Base-by-base conservation (phyloP, 495 filamentous ascomycete genomes). In the Endocarpon pusillum region DNA sequence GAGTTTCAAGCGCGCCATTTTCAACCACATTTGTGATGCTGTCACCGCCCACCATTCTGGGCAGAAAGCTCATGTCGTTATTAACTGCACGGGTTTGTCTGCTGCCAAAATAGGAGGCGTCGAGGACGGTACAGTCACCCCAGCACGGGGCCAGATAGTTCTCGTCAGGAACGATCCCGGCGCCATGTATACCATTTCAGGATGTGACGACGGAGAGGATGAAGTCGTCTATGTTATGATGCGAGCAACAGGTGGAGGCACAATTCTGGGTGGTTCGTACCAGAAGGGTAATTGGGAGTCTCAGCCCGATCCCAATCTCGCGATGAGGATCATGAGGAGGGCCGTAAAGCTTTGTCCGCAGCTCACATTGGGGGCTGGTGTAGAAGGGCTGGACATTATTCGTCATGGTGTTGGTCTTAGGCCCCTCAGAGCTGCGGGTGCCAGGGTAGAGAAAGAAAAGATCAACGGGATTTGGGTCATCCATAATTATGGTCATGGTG, bases 401-500 rank as follows among this genome's bases (percentile, higher is more conserved):
- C 61, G 89, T 12, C 87, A 96, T 48, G 80, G 73, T 1, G 89
- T 96, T 17, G 89, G 91, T 8, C 51, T 96, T 48, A 63, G 89
- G 41, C 89, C 89, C 17, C 52, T 76, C 35, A 64, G 89, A 32
- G 58, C 71, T 15, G 75, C 67, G 5, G 87, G 91, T 0, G 74
- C 77, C 10, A 67, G 89, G 25, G 64, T 96, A 29, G 89, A 94
- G 57, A 81, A 69, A 51, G 85, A 94, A 53, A 63, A 61, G 41
- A 68, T 85, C 15, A 52, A 65, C 18, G 76, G 66, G n/a, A 62
- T 70, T 0, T 71, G 67, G 57, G 71, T 93, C 7, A 83, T 99
- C 40, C 89, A 99, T 50, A 87, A 93, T 43, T 99, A 99, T 50
- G 91, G 91, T 7, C 87, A 94, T 59, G 85, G 81, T 0, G 89